Conservation (phyloP, 805 yeast genomes). For the Nakazawaea laoshanensis region DNA sequence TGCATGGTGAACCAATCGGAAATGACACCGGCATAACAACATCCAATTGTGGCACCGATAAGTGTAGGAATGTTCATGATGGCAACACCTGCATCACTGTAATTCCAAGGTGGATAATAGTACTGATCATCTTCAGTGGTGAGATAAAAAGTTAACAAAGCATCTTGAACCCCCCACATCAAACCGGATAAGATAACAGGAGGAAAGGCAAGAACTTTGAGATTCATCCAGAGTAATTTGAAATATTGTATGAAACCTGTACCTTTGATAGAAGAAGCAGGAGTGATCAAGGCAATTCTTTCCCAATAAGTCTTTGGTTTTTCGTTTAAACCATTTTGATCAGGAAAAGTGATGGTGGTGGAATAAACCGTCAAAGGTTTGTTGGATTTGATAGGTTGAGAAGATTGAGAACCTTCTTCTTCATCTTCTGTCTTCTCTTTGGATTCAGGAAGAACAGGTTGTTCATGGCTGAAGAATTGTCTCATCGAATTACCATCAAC, state of each 20-base stretch:
- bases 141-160: constrained; percentile 64
- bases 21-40: constrained; percentile 53
- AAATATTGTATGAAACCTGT: constrained; percentile 33
- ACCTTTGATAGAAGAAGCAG: constrained; percentile 27
- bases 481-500: constrained; percentile 9
- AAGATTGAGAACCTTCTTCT: constrained; percentile 1
- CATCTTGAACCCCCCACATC: constrained; percentile 80
- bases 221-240: constrained; percentile 21
- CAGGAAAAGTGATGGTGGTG: constrained; percentile 5
- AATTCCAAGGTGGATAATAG: constrained; percentile 59
- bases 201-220: constrained; percentile 32
- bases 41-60: constrained; percentile 59
- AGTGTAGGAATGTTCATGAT: constrained; percentile 67
- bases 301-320: constrained; percentile 20
- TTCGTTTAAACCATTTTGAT: constrained; percentile 22
- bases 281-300: constrained; percentile 25
- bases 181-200: constrained; percentile 58
- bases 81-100: constrained; percentile 59
- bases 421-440: no score
- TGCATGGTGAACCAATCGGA: constrained; percentile 54
- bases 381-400: constrained; percentile 7
- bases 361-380: constrained; percentile 3
- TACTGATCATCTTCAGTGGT: constrained; percentile 66
- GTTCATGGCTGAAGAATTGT: constrained; percentile 2
- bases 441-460: not conserved